Evolutionary conservation across 2,329 filamentous ascomycete species (phyloP).

Genomic region (Pyrenophora seminiperda): DNA sequence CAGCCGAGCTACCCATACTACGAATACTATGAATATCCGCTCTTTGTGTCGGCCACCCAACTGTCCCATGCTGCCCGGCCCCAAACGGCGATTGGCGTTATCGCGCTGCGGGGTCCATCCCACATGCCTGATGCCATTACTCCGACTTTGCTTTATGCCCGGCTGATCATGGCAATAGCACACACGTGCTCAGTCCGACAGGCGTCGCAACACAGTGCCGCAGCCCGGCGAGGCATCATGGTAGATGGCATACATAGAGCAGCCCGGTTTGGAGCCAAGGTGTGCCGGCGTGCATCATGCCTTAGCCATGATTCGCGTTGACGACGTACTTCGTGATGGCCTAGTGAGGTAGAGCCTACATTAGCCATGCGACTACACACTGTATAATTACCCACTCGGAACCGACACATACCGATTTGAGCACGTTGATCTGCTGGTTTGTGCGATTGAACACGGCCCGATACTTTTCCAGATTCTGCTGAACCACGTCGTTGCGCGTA

Average conservation of each 20-base stretch:
- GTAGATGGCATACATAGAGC: too few species aligned
- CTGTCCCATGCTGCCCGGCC: constrained; percentile 34
- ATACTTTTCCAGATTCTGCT: constrained; percentile 85
- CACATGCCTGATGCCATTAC: constrained; percentile 20
- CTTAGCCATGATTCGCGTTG: constrained; percentile 45
- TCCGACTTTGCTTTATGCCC: constrained; percentile 36
- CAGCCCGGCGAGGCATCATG: constrained; percentile 2
- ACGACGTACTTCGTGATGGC: constrained; percentile 50
- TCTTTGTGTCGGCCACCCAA: constrained; percentile 22
- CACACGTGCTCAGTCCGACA: constrained; percentile 20
- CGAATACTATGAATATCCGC: too few species aligned
- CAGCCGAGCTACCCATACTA: constrained; percentile 34
- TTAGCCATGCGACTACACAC: constrained; percentile 28
- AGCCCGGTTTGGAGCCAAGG: background rate
- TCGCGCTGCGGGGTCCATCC: constrained; percentile 33
- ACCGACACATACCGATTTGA: constrained; percentile 56
- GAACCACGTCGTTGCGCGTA: constrained; percentile 74
- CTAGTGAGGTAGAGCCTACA: constrained; percentile 25
- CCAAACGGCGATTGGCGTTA: constrained; percentile 40
- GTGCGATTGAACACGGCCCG: constrained; percentile 83
- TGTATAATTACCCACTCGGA: constrained; percentile 6
- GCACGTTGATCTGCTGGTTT: constrained; percentile 70
- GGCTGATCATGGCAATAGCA: constrained; percentile 4
- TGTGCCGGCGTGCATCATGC: constrained; percentile 31
- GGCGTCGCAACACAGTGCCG: constrained; percentile 14